These are phyloP conservation scores for Nemania bipapillata DNA, from an alignment of 2,329 filamentous ascomycete species.

Conservation along the genomic window DNA sequence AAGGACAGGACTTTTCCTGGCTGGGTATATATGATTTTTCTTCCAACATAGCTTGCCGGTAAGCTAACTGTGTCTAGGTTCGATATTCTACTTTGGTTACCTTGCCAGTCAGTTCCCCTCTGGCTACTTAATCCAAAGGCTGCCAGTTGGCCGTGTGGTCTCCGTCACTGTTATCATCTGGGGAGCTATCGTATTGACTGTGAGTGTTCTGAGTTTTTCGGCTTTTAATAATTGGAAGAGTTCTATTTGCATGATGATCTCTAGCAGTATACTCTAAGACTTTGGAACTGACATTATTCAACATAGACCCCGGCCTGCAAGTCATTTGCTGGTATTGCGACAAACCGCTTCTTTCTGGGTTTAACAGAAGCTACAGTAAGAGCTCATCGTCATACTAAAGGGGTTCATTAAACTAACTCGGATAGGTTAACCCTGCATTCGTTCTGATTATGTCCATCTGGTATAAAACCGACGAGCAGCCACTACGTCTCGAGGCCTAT, in stretches of 20 bases:
- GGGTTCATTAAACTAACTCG: slow-evolving; percentile 11
- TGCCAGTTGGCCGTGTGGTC: slow-evolving; percentile 62
- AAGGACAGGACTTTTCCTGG: slow-evolving; percentile 64
- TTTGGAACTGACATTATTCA: slow-evolving; percentile 12
- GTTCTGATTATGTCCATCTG: slow-evolving; percentile 53
- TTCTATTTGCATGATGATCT: not conserved
- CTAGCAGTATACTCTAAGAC: not conserved
- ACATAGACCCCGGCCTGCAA: slow-evolving; percentile 60
- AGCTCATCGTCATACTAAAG: not conserved
- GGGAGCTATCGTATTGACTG: slow-evolving; percentile 60
- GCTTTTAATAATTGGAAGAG: not conserved
- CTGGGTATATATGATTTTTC: slow-evolving; percentile 53
- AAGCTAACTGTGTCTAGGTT: slow-evolving; percentile 47
- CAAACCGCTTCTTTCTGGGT: slow-evolving; percentile 66
- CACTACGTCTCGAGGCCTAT: slow-evolving; percentile 64
- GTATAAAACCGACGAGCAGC: slow-evolving; percentile 60
- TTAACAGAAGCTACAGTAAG: slow-evolving; percentile 64
- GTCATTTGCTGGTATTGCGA: slow-evolving; percentile 66
- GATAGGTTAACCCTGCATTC: slow-evolving; percentile 61
- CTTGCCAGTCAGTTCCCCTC: slow-evolving; percentile 59
- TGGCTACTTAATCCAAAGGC: slow-evolving; percentile 58
- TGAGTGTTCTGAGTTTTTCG: slow-evolving; percentile 22
- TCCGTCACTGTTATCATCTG: slow-evolving; percentile 58
- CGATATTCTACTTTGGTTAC: slow-evolving; percentile 64
- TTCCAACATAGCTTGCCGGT: slow-evolving; percentile 48